phyloP scores from a whole-genome alignment of 2,329 filamentous ascomycete genomes.

The Diatrype stigma region DNA sequence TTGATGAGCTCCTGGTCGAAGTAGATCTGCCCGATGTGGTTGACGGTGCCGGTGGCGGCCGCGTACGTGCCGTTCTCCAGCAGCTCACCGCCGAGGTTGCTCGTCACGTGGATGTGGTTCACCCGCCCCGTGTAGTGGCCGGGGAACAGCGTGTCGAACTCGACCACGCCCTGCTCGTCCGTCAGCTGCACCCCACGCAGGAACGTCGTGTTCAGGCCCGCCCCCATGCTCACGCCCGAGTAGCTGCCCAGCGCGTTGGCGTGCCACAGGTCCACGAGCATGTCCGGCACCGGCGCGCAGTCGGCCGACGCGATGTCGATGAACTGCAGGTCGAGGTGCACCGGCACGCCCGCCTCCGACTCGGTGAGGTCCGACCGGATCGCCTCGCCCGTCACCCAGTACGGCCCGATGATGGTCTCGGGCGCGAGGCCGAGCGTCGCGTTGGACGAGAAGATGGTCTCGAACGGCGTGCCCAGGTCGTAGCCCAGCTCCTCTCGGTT shows the following conservation, averaged over 20 bases:
- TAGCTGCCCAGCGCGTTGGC: conserved; percentile 39
- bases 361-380: conserved; percentile 32
- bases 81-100: conserved; percentile 24
- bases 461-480: conserved; percentile 11
- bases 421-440: conserved; percentile 18
- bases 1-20: conserved; percentile 53
- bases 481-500: conserved; percentile 14
- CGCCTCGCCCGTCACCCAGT: conserved; percentile 27
- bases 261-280: conserved; percentile 33
- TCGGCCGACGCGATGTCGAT: conserved; percentile 30
- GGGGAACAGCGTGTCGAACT: conserved; percentile 39
- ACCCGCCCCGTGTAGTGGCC: conserved; percentile 41
- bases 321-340: conserved; percentile 33
- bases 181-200: conserved; percentile 41
- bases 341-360: conserved; percentile 27
- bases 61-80: conserved; percentile 47
- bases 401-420: conserved; percentile 19
- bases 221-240: conserved; percentile 28
- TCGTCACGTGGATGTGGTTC: conserved; percentile 34
- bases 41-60: conserved; percentile 43
- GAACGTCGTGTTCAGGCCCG: conserved; percentile 37
- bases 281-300: conserved; percentile 26
- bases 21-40: conserved; percentile 58
- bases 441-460: conserved; percentile 16
- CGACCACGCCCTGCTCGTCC: conserved; percentile 35